Evolutionary conservation across 1,284 basidiomycete genomes (phyloP).

Genomic region (Mycena citricolor): DNA sequence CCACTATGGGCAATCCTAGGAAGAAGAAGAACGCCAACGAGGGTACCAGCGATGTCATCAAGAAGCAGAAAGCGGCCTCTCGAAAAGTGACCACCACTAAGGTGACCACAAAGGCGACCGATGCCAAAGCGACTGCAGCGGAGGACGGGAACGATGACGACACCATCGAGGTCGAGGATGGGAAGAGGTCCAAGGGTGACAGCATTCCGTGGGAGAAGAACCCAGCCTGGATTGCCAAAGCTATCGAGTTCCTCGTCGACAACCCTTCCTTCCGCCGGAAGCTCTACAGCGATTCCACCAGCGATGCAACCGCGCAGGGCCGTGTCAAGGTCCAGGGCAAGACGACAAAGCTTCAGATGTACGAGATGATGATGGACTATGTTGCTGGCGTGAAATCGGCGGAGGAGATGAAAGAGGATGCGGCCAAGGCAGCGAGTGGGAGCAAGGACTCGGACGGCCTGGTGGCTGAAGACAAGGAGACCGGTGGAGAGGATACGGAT

Average conservation of each 20-base stretch:
- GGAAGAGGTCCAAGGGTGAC: background rate
- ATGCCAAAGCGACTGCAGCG: no score
- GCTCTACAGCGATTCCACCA: background rate
- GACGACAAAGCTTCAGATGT: background rate
- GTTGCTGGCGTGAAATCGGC: no score
- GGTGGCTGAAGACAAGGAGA: constrained; percentile 16
- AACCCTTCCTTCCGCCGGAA: background rate
- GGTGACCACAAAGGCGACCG: no score
- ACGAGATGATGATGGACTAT: no score
- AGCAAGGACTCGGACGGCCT: constrained; percentile 20
- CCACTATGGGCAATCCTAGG: no score
- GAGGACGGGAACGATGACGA: no score
- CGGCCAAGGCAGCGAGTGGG: constrained; percentile 18
- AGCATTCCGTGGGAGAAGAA: background rate
- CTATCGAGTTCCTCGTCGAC: constrained; percentile 3
- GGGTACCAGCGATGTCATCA: no score
- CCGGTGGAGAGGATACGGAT: constrained; percentile 19
- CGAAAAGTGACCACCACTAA: no score
- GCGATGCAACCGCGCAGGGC: background rate
- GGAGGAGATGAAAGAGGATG: no score
- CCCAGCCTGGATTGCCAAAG: constrained; percentile 18
- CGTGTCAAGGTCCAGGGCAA: background rate
- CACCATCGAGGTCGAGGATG: no score
- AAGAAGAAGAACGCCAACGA: no score
- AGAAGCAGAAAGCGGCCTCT: no score